Conservation (phyloP, 2,329 filamentous ascomycete species). For the Sphaerulina vaccinii region DNA sequence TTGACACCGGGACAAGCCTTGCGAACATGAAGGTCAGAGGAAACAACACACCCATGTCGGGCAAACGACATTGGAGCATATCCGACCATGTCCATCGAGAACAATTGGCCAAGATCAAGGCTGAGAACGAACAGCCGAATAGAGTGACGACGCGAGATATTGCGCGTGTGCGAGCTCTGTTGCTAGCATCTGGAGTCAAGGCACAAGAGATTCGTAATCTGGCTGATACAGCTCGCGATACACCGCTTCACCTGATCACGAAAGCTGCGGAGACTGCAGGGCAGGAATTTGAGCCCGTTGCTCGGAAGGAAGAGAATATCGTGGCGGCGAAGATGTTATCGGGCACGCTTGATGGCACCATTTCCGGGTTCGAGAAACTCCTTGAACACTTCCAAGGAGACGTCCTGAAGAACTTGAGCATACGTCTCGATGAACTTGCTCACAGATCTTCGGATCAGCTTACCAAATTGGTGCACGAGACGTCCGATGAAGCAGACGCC, state of each 20-base stretch:
- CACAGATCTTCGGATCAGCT: conserved; percentile 51
- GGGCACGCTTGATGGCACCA: conserved; percentile 45
- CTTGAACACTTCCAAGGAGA: conserved; percentile 53
- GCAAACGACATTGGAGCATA: conserved; percentile 58
- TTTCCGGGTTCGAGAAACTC: conserved; percentile 44
- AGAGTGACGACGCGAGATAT: conserved; percentile 68
- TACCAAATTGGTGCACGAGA: conserved; percentile 61
- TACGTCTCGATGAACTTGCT: conserved; percentile 46
- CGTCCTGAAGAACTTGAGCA: conserved; percentile 46
- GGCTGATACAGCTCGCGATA: conserved; percentile 50
- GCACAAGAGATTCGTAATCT: conserved; percentile 74
- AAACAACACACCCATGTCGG: conserved; percentile 12
- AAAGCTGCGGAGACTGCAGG: conserved; percentile 41
- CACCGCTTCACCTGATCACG: conserved; percentile 38
- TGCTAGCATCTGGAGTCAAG: conserved; percentile 85
- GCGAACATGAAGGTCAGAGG: conserved; percentile 9
- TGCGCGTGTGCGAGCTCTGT: conserved; percentile 71
- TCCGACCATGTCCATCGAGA: conserved; percentile 45
- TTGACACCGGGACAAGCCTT: conserved; percentile 10
- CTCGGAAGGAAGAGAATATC: conserved; percentile 53
- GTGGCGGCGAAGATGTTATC: conserved; percentile 55
- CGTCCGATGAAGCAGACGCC: conserved; percentile 76
- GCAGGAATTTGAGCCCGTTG: conserved; percentile 47
- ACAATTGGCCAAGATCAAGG: conserved; percentile 30
- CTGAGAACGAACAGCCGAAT: conserved; percentile 38